phyloP scores from a whole-genome alignment of 106 monocot genomes.

The Posidonia australis region DNA sequence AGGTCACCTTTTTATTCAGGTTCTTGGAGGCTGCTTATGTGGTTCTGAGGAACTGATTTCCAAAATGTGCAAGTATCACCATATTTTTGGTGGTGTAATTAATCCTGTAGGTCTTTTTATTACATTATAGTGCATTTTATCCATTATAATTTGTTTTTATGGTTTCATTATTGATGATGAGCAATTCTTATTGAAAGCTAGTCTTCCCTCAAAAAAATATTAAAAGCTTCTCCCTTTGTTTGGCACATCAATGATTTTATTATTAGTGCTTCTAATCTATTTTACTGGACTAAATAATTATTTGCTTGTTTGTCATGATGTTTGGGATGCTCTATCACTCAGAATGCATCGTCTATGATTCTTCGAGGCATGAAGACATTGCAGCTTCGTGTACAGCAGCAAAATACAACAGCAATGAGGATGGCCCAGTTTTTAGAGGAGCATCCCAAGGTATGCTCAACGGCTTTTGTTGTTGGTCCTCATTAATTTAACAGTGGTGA shows the following conservation, averaged over 20 bases:
- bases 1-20: constrained; percentile 25
- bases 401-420: constrained; percentile 85
- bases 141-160: neutral
- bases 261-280: no score
- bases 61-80: constrained; percentile 69
- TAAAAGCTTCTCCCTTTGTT: no score
- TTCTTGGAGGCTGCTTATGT: constrained; percentile 90
- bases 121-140: no score
- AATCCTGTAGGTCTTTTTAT: constrained; percentile 87
- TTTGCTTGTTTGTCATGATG: no score
- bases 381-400: constrained; percentile 88
- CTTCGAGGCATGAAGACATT: constrained; percentile 94
- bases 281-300: no score
- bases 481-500: no score
- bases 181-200: neutral
- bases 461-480: no score
- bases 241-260: no score
- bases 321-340: neutral
- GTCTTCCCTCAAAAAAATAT: no score
- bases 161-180: neutral
- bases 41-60: constrained; percentile 66
- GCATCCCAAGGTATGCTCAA: constrained; percentile 76
- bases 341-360: constrained; percentile 94
- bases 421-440: constrained; percentile 99
- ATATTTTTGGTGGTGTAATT: constrained; percentile 82